phyloP scores from a whole-genome alignment of 2,329 filamentous ascomycete genomes.

The Rachicladosporium sp. region DNA sequence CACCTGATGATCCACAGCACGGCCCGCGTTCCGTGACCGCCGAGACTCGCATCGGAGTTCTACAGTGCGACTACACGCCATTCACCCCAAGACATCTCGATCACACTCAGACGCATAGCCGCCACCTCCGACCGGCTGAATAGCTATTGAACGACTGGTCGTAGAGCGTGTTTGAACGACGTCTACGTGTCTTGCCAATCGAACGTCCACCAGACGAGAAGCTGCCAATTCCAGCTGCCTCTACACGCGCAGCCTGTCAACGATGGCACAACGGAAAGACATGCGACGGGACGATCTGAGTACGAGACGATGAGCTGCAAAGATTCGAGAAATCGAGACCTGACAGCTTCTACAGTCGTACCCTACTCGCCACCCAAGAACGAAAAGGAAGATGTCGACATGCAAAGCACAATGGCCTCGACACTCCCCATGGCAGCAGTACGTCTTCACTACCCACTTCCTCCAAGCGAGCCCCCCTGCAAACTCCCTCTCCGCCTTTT shows the following conservation, averaged over 20 bases:
- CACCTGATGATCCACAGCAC: too few species aligned
- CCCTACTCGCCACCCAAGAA: constrained; percentile 69
- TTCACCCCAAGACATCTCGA: too few species aligned
- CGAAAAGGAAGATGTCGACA: constrained; percentile 52
- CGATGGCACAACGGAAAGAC: constrained; percentile 60
- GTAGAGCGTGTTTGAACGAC: too few species aligned
- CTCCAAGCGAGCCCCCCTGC: constrained; percentile 10
- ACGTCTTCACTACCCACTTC: constrained; percentile 22
- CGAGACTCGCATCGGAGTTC: too few species aligned
- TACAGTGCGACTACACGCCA: too few species aligned
- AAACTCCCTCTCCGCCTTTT: constrained; percentile 53
- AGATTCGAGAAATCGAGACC: background rate
- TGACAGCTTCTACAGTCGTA: constrained; percentile 50
- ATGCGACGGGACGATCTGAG: constrained; percentile 63
- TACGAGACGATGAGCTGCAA: constrained; percentile 30
- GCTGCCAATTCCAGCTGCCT: too few species aligned
- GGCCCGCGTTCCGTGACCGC: too few species aligned
- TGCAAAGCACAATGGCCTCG: constrained; percentile 57
- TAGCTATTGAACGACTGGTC: too few species aligned
- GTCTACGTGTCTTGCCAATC: too few species aligned
- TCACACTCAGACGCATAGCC: too few species aligned
- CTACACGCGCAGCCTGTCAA: constrained; percentile 6
- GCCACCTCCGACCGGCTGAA: too few species aligned
- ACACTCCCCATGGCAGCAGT: constrained; percentile 88
- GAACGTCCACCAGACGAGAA: too few species aligned